These are phyloP conservation scores for Tagetes erecta DNA, from an alignment of 129 eudicot genomes.

Conservation along the genomic window DNA sequence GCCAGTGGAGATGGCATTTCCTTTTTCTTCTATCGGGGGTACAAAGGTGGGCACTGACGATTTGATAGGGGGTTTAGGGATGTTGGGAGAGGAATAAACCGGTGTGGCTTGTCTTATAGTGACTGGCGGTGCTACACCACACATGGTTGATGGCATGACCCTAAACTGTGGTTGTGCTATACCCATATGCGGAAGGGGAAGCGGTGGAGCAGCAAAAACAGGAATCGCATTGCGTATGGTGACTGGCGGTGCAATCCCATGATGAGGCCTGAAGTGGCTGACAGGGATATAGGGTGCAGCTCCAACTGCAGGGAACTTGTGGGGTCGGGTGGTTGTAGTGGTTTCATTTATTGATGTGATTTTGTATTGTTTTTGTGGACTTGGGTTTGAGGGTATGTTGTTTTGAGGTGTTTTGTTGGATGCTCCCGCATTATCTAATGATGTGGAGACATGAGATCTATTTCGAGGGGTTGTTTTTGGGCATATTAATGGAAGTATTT, in stretches of 20 bases:
- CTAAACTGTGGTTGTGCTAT: conserved; percentile 35
- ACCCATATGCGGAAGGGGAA: conserved; percentile 46
- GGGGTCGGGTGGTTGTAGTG: conserved; percentile 36
- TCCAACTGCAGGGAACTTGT: conserved; percentile 81
- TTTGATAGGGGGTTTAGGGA: conserved; percentile 32
- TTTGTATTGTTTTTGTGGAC: conserved; percentile 33
- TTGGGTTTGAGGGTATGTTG: conserved; percentile 38
- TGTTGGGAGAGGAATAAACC: conserved; percentile 73
- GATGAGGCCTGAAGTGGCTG: conserved; percentile 62
- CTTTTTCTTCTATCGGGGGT: conserved; percentile 32
- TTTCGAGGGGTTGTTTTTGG: conserved; percentile 51
- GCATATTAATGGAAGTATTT: conserved; percentile 79
- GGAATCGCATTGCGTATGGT: conserved; percentile 71
- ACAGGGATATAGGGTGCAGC: conserved; percentile 88
- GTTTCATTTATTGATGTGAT: conserved; percentile 24
- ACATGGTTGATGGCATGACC: conserved; percentile 33
- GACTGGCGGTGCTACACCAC: conserved; percentile 50
- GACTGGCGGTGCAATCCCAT: conserved; percentile 78
- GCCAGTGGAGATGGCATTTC: conserved; percentile 2
- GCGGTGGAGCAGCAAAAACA: conserved; percentile 82
- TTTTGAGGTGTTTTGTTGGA: conserved; percentile 39
- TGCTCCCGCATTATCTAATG: conserved; percentile 25
- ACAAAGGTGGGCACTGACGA: conserved; percentile 2
- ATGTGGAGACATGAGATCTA: conserved; percentile 38
- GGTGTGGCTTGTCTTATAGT: conserved; percentile 64